These are phyloP conservation scores for Macrophomina pseudophaseolina DNA, from an alignment of 2,329 filamentous ascomycete genomes.

Conservation along the genomic window DNA sequence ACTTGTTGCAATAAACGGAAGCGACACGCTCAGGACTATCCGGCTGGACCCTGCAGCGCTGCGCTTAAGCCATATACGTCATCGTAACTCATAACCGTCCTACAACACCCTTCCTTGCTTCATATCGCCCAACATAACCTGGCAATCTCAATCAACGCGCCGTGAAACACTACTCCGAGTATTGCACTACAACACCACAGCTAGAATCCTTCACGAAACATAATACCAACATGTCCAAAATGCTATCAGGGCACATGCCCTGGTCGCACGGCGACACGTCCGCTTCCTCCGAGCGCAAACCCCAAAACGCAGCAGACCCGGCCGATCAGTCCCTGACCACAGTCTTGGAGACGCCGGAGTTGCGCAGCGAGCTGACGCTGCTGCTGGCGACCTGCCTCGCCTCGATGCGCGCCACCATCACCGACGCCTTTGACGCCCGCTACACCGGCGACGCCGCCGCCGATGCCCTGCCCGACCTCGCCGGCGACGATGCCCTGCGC, in stretches of 20 bases:
- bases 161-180: neutral
- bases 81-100: conserved; percentile 7
- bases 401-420: conserved; percentile 48
- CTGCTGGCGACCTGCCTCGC: conserved; percentile 54
- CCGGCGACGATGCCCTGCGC: conserved; percentile 33
- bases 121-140: conserved; percentile 3
- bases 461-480: conserved; percentile 36
- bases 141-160: neutral
- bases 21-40: no score
- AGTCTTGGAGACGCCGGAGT: conserved; percentile 48
- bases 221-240: conserved; percentile 14
- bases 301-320: neutral
- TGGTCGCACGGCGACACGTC: conserved; percentile 11
- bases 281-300: neutral
- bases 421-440: conserved; percentile 42
- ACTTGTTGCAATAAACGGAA: no score
- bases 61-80: conserved; percentile 26
- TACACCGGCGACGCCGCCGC: conserved; percentile 32
- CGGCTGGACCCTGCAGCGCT: conserved; percentile 10
- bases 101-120: conserved; percentile 22
- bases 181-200: no score
- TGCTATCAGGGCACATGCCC: conserved; percentile 21
- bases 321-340: conserved; percentile 17
- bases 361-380: conserved; percentile 51
- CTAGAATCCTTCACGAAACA: neutral